Evolutionary conservation across 371 early-diverging fungal genomes (phyloP).

Genomic region (Mucor circinelloides): DNA sequence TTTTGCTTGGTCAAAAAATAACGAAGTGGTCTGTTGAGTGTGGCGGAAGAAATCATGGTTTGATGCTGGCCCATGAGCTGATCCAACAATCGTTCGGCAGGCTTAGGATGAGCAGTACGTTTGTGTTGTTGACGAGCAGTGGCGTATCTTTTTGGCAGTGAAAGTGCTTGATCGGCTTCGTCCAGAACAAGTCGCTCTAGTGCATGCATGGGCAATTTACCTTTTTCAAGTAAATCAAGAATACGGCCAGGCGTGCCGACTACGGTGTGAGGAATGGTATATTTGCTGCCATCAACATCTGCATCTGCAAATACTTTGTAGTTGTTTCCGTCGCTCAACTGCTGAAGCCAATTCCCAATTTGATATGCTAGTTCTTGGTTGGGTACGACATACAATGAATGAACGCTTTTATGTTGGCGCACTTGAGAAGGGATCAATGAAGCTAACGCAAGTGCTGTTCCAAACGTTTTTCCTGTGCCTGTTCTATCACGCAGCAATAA

Average conservation of each 20-base stretch:
- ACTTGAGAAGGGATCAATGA: constrained; percentile 5
- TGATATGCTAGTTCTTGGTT: constrained; percentile 91
- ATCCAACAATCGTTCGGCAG: constrained; percentile 60
- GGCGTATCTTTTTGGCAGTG: constrained; percentile 63
- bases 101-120: constrained; percentile 65
- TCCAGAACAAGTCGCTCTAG: constrained; percentile 71
- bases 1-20: constrained; percentile 51
- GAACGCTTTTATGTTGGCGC: constrained; percentile 23
- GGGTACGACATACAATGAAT: constrained; percentile 76
- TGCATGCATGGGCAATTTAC: constrained; percentile 44
- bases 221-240: constrained; percentile 42
- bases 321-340: constrained; percentile 19
- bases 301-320: constrained; percentile 2
- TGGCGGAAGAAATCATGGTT: constrained; percentile 71
- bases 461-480: constrained; percentile 84
- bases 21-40: constrained; percentile 69
- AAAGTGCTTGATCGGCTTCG: constrained; percentile 77
- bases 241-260: constrained; percentile 74
- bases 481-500: constrained; percentile 72
- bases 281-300: neutral
- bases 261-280: constrained; percentile 42
- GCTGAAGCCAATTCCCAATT: constrained; percentile 55
- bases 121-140: constrained; percentile 48
- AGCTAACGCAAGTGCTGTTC: constrained; percentile 58
- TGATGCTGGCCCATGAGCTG: constrained; percentile 42